Conservation (phyloP, 73 alveolate species). For the Stentor roeselii region DNA sequence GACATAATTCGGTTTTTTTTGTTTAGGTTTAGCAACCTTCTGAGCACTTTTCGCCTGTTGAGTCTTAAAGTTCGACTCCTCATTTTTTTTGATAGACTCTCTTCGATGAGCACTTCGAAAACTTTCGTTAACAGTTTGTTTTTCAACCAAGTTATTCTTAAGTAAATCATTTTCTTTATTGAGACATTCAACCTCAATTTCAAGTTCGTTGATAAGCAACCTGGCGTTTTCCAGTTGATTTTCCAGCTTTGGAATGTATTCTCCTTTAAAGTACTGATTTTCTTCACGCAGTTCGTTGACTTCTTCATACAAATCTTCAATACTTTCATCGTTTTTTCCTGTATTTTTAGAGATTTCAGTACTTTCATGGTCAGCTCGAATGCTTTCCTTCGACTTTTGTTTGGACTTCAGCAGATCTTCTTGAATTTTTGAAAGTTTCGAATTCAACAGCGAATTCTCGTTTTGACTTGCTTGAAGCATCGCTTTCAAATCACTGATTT, state of each 20-base stretch:
- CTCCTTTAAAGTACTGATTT: background rate
- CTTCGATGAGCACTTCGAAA: background rate
- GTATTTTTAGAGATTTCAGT: background rate
- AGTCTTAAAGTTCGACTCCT: background rate
- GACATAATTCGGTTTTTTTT: background rate
- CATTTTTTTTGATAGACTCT: background rate
- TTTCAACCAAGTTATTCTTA: background rate
- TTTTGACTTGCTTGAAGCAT: background rate
- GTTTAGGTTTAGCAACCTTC: background rate
- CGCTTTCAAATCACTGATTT: background rate
- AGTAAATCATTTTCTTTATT: background rate
- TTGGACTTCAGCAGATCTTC: background rate
- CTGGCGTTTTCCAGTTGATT: background rate
- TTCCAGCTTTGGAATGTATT: background rate
- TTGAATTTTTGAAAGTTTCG: background rate
- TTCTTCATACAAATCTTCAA: background rate
- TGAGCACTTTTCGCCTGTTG: background rate
- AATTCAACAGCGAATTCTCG: background rate
- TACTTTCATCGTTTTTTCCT: background rate
- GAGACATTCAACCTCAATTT: background rate
- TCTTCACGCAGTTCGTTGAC: background rate
- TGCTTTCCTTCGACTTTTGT: background rate
- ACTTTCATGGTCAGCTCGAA: background rate
- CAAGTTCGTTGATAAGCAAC: background rate
- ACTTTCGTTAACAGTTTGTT: background rate